A percentile compares a stretch with the other conserved stretches of the same genome.
Evolutionary conservation across 2,329 filamentous ascomycete species (phyloP).

Genomic region (Fragosphaeria purpurea): DNA sequence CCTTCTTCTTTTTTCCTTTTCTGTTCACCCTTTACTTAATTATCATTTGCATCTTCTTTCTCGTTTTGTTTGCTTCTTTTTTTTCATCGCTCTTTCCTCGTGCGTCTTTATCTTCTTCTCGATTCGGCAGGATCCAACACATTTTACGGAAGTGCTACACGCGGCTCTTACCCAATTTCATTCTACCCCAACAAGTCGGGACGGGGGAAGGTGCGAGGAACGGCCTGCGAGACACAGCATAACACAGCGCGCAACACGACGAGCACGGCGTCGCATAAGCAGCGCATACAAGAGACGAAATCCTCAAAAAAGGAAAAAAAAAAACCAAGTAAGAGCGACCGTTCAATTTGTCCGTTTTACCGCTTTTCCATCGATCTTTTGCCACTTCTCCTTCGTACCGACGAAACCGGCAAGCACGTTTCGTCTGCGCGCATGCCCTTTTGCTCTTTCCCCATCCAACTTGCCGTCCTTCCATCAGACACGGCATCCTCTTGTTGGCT

Average conservation of each 20-base stretch:
- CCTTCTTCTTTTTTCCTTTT: neutral
- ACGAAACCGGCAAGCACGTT: no score
- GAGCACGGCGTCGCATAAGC: neutral
- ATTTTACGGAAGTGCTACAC: neutral
- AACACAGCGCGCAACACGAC: neutral
- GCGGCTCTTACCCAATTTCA: neutral
- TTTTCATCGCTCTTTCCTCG: neutral
- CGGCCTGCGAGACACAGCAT: neutral
- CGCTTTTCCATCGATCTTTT: neutral
- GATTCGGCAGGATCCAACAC: neutral
- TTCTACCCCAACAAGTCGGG: constrained; percentile 2
- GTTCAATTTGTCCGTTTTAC: neutral
- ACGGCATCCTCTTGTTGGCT: no score
- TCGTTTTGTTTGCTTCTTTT: neutral
- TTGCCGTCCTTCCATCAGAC: no score
- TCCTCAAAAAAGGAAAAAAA: neutral
- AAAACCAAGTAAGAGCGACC: neutral
- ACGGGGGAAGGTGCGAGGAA: no score
- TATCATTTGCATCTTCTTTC: neutral
- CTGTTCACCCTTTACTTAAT: neutral
- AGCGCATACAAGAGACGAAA: neutral
- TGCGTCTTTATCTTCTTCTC: neutral
- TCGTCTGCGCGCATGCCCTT: no score
- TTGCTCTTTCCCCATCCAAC: no score
- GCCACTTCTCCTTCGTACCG: no score